Conservation (phyloP, 176 grass and related monocot species). For the Metroxylon sagu region DNA sequence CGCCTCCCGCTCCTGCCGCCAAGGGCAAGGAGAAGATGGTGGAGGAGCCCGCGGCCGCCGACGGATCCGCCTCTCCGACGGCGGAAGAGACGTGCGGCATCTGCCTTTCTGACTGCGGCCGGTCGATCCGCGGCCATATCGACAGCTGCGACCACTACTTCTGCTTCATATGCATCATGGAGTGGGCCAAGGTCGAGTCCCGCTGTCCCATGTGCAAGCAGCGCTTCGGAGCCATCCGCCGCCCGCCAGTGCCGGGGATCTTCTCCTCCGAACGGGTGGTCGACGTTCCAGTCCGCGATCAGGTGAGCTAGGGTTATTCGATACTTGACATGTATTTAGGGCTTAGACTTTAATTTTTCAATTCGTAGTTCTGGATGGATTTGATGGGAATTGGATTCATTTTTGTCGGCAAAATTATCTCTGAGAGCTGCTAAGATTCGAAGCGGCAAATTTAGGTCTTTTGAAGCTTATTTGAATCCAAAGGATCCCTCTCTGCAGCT, state of each 20-base stretch:
- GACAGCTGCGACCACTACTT: constrained; percentile 78
- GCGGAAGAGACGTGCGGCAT: constrained; percentile 50
- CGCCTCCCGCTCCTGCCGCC: not conserved
- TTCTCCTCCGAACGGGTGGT: constrained; percentile 47
- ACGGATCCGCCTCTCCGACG: not conserved
- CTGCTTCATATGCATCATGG: constrained; percentile 95
- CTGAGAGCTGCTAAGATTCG: too few species aligned
- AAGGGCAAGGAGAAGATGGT: constrained; percentile 26
- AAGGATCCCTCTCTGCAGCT: too few species aligned
- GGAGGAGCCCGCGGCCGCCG: constrained; percentile 6
- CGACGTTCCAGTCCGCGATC: constrained; percentile 44
- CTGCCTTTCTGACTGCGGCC: constrained; percentile 33
- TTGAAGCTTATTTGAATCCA: too few species aligned
- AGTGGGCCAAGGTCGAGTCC: constrained; percentile 79
- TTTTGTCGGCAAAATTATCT: too few species aligned
- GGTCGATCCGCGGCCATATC: constrained; percentile 46
- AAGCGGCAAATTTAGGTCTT: too few species aligned
- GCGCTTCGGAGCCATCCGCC: constrained; percentile 54
- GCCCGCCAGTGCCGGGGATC: constrained; percentile 38
- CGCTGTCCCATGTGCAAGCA: constrained; percentile 80
- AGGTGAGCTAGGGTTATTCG: constrained; percentile 23
- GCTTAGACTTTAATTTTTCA: too few species aligned
- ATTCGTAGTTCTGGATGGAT: too few species aligned
- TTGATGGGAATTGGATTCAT: too few species aligned
- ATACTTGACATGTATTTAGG: too few species aligned